Evolutionary conservation across 805 yeast genomes (phyloP).

Genomic region (Metschnikowia corniflorae): DNA sequence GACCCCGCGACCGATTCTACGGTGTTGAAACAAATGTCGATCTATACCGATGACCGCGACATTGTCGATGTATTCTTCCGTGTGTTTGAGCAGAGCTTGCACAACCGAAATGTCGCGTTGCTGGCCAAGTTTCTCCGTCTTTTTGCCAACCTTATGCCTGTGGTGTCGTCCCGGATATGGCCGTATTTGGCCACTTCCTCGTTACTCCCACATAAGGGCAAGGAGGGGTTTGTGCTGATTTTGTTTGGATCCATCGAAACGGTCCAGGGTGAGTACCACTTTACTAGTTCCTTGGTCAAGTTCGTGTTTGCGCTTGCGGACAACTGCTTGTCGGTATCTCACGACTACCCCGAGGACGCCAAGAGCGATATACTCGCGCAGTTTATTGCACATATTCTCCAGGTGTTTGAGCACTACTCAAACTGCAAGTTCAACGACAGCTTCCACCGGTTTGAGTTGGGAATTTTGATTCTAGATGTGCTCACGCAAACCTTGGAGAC

Average conservation of each 20-base stretch:
- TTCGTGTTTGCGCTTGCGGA: conserved; percentile 51
- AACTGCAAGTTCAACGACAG: conserved; percentile 63
- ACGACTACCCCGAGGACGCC: conserved; percentile 27
- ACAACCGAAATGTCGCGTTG: conserved; percentile 46
- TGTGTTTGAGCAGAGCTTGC: conserved; percentile 66
- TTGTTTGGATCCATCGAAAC: conserved; percentile 72
- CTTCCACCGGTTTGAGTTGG: conserved; percentile 59
- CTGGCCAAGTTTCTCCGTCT: conserved; percentile 47
- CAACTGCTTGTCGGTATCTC: conserved; percentile 43
- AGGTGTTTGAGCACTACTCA: conserved; percentile 68
- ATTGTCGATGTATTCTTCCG: conserved; percentile 59
- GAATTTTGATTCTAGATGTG: conserved; percentile 49
- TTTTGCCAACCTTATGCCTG: conserved; percentile 44
- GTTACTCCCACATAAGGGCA: conserved; percentile 54
- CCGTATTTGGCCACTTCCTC: conserved; percentile 66
- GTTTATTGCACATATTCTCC: conserved; percentile 54
- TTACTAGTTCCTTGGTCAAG: conserved; percentile 58
- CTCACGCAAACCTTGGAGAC: conserved; percentile 53
- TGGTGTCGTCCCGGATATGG: conserved; percentile 73
- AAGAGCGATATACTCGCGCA: conserved; percentile 55
- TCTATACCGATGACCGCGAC: conserved; percentile 54
- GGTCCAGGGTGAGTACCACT: conserved; percentile 60
- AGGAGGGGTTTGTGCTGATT: conserved; percentile 59
- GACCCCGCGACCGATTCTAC: conserved; percentile 1
- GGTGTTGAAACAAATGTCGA: conserved; percentile 40